These are phyloP conservation scores for Talaromyces piceae DNA, from an alignment of 2,329 filamentous ascomycete species.

Conservation along the genomic window DNA sequence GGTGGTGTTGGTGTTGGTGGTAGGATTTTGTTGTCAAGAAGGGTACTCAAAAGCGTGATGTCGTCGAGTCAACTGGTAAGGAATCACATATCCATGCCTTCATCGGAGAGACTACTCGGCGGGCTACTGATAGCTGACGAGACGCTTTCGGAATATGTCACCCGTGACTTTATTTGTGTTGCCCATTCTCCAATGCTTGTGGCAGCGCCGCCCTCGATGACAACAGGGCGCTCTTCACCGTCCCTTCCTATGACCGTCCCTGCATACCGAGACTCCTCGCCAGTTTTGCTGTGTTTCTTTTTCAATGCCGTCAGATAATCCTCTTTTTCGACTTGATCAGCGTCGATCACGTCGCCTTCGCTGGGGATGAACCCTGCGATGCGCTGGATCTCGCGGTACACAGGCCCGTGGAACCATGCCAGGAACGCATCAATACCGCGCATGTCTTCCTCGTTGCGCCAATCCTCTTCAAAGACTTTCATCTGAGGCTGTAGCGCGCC, in stretches of 20 bases:
- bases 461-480: slow-evolving; percentile 61
- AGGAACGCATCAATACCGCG: slow-evolving; percentile 72
- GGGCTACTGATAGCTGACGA: slow-evolving; percentile 34
- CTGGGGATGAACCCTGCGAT: slow-evolving; percentile 65
- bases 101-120: slow-evolving; percentile 33
- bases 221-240: slow-evolving; percentile 62
- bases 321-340: slow-evolving; percentile 50
- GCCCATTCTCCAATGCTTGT: slow-evolving; percentile 59
- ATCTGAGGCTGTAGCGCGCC: slow-evolving; percentile 66
- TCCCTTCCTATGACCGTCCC: slow-evolving; percentile 74
- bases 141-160: slow-evolving; percentile 23
- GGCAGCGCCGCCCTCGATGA: slow-evolving; percentile 69
- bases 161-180: slow-evolving; percentile 27
- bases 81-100: slow-evolving; percentile 14
- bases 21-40: not conserved
- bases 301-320: slow-evolving; percentile 73
- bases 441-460: slow-evolving; percentile 65
- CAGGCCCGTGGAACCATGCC: slow-evolving; percentile 66
- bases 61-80: not conserved
- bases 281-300: slow-evolving; percentile 85
- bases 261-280: slow-evolving; percentile 76
- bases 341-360: slow-evolving; percentile 44
- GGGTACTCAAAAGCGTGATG: not conserved
- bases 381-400: slow-evolving; percentile 72
- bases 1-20: not conserved